Conservation (phyloP, 805 yeast genomes). For the Torulaspora microellipsoides region DNA sequence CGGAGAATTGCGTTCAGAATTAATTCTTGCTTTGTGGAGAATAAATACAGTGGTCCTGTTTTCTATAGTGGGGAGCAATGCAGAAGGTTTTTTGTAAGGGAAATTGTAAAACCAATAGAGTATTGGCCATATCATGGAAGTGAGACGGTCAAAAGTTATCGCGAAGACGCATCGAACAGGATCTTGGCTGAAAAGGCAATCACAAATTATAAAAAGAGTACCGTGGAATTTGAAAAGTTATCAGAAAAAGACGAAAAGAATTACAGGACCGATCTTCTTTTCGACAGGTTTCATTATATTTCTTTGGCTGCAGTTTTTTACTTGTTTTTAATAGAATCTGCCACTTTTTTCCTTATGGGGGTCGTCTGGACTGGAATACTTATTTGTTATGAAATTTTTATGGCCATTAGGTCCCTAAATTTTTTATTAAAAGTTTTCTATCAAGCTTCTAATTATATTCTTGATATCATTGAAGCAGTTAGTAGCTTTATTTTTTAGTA, state of each 20-base stretch:
- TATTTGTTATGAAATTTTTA: too few species aligned
- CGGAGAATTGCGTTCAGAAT: neutral
- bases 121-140: neutral
- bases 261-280: neutral
- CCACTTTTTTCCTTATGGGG: too few species aligned
- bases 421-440: too few species aligned
- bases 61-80: conserved; percentile 4
- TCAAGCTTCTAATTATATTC: too few species aligned
- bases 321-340: too few species aligned
- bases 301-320: too few species aligned
- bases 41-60: neutral
- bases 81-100: neutral
- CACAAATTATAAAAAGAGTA: conserved; percentile 1
- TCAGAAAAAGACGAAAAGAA: neutral
- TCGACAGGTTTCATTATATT: conserved; percentile 1
- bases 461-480: too few species aligned
- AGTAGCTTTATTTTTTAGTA: too few species aligned
- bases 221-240: neutral
- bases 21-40: neutral
- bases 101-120: conserved; percentile 4
- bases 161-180: conserved; percentile 1
- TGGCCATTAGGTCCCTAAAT: too few species aligned
- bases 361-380: too few species aligned
- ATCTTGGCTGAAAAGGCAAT: neutral
- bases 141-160: neutral